Evolutionary conservation across 352 stramenopile genomes (phyloP), one percentile per base, ranked within the genome.

Genomic region (Pythium coloratum): DNA sequence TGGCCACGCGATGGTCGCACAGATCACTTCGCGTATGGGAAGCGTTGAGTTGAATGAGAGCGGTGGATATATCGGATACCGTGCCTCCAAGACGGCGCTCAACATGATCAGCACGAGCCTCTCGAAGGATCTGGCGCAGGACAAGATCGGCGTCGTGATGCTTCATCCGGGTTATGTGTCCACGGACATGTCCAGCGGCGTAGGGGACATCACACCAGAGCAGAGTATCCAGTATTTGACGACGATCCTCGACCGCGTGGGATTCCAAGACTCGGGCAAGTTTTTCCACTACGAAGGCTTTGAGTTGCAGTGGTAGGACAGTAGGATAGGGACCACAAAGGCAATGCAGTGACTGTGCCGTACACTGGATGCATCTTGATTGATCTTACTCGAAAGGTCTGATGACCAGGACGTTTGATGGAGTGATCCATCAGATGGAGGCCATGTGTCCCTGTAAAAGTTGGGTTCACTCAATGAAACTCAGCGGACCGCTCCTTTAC

Each of bases 61-160:
- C 28, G 77, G 79, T 33, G 68, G 71, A 10, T 70, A 72, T 32
- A 71, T 82, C 55, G 77, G 66, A 6, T 85, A 88, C 64, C 73
- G 76, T 16, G 65, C 81, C 54, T 82, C 71, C 60, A 86, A 87
- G 58, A 53, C 70, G 10, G 78, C 80, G 13, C 66, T 84, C 42
- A 88, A 88, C 65, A 83, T 76, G 55, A 58, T 77, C 50, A 69
- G 46, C 30, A 76, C 75, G 55, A 67, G 57, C 26, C 62, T 80
- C n/a, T 40, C 67, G 9, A 59, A 62, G 20, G 74, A 80, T 36
- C 33, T 80, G 7, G 38, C 20, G 13, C 16, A 59, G 6, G 54
- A 73, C 24, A 65, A 70, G n/a, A 67, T 78, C 16, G 58, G 57
- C 14, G 50, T 60, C 2, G 55, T 76, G 50, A 58, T 73, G 36